Evolutionary conservation across 805 yeast genomes (phyloP).

Genomic region (Starmerella ratchasimensis): DNA sequence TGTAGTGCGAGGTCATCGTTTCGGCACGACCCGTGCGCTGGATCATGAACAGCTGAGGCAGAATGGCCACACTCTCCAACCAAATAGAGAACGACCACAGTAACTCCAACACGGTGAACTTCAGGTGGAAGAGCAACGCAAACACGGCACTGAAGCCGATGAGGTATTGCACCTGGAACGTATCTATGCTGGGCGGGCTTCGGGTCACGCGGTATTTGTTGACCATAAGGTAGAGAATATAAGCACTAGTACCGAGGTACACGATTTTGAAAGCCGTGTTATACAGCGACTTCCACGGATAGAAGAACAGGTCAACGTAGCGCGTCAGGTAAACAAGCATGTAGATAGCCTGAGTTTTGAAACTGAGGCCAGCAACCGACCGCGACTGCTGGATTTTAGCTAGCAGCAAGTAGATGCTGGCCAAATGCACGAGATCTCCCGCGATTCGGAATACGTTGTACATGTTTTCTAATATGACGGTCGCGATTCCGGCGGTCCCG

Average conservation of each 20-base stretch:
- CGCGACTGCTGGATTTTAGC: slow-evolving; percentile 50
- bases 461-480: slow-evolving; percentile 10
- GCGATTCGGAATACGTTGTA: slow-evolving; percentile 21
- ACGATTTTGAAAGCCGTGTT: slow-evolving; percentile 69
- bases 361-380: slow-evolving; percentile 71
- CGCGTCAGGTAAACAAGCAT: slow-evolving; percentile 58
- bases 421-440: slow-evolving; percentile 75
- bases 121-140: slow-evolving; percentile 51
- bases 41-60: slow-evolving; percentile 84
- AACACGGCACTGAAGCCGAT: slow-evolving; percentile 45
- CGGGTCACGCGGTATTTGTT: slow-evolving; percentile 42
- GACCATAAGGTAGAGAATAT: slow-evolving; percentile 61
- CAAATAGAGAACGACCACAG: slow-evolving; percentile 83
- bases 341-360: slow-evolving; percentile 77
- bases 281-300: slow-evolving; percentile 40
- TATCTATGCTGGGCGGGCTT: slow-evolving; percentile 46
- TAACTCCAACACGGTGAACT: slow-evolving; percentile 42
- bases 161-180: slow-evolving; percentile 62
- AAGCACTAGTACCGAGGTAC: slow-evolving; percentile 61
- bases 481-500: background rate
- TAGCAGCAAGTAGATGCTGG: slow-evolving; percentile 62
- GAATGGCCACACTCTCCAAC: slow-evolving; percentile 82
- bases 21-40: slow-evolving; percentile 83
- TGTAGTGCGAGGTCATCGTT: slow-evolving; percentile 78
- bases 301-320: slow-evolving; percentile 47